phyloP scores from a whole-genome alignment of 2,329 filamentous ascomycete genomes.

The Cryphonectria japonica region DNA sequence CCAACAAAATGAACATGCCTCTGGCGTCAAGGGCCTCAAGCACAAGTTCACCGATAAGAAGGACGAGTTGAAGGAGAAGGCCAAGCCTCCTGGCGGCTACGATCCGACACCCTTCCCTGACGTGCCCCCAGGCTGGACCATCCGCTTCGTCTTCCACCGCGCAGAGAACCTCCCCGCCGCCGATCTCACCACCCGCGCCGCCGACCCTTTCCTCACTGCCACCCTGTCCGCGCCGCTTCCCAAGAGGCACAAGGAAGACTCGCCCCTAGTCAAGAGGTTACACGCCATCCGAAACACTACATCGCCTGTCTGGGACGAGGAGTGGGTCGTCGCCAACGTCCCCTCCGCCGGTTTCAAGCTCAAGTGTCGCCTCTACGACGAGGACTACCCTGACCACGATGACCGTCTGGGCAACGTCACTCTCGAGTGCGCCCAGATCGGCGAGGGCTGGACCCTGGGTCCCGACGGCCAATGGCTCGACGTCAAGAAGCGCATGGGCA shows the following conservation, averaged over 20 bases:
- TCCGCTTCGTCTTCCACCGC: slow-evolving; percentile 82
- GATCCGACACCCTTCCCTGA: slow-evolving; percentile 77
- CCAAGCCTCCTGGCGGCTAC: slow-evolving; percentile 73
- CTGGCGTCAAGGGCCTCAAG: slow-evolving; percentile 36
- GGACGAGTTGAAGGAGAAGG: slow-evolving; percentile 44
- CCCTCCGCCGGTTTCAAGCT: slow-evolving; percentile 79
- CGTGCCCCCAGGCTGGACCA: slow-evolving; percentile 77
- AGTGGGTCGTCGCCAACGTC: slow-evolving; percentile 88
- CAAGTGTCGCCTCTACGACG: slow-evolving; percentile 87
- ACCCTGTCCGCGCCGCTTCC: slow-evolving; percentile 74
- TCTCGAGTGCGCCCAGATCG: slow-evolving; percentile 63
- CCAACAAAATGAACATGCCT: not conserved
- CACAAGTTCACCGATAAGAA: slow-evolving; percentile 42
- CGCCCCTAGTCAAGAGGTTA: slow-evolving; percentile 73
- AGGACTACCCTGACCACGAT: slow-evolving; percentile 84
- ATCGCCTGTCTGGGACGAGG: slow-evolving; percentile 79
- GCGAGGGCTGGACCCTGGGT: slow-evolving; percentile 72
- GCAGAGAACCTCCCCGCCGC: slow-evolving; percentile 81
- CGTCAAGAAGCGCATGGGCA: slow-evolving; percentile 82
- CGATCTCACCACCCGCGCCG: slow-evolving; percentile 76
- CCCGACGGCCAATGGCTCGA: slow-evolving; percentile 63
- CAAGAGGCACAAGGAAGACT: slow-evolving; percentile 83
- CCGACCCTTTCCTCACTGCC: slow-evolving; percentile 81
- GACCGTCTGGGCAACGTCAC: slow-evolving; percentile 88
- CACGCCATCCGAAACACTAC: slow-evolving; percentile 72